Base-by-base conservation (phyloP, 768 basidiomycete genomes). In the Boletus rufocinnamomeus region DNA sequence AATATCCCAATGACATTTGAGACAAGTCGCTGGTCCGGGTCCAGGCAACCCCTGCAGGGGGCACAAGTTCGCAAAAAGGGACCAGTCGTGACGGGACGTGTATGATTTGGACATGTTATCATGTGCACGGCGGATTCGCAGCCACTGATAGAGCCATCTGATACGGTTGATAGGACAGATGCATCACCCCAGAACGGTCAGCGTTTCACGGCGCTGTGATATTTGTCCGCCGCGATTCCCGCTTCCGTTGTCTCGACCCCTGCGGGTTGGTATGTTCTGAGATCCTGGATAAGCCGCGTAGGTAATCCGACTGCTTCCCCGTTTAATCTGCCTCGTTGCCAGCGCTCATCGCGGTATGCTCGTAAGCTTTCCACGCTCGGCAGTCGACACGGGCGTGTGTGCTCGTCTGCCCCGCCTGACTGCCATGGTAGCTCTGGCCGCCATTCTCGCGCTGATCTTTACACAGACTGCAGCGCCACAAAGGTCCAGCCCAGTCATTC, bases 131-230 rank as follows among this genome's bases (percentile, higher is more conserved):
- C 40, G 53, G 59, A 63, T 57, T 66, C 64, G 53, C 64, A 62
- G 38, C 37, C 38, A 25, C 48, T 59, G 65, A 66, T 59, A 63
- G 61, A 48, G 46, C 56, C 66, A 67, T 69, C 67, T 69, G 67
- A 68, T 66, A 68, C 67, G 67, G 56, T 50, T 68, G 67, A 69
- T 67, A 69, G 66, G 64, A 55, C 63, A 28, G 50, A 50, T 34
- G 45, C 41, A 30, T 27, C 54, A 52, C 53, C 56, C 58, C 54
- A 32, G 40, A 57, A 58, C 19, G 32, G 45, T 25, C 59, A 41
- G 21, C 60, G 66, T 68, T 67, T 67, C 66, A 68, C 66, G 66
- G 66, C 56, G 52, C 56, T 62, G 32, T 48, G 32, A 25, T 25
- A 38, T 38, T 62, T 52, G 45, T 68, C 66, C 65, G 65, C 65